Base-by-base conservation (phyloP, 768 basidiomycete species). In the Serpula lacrymans region DNA sequence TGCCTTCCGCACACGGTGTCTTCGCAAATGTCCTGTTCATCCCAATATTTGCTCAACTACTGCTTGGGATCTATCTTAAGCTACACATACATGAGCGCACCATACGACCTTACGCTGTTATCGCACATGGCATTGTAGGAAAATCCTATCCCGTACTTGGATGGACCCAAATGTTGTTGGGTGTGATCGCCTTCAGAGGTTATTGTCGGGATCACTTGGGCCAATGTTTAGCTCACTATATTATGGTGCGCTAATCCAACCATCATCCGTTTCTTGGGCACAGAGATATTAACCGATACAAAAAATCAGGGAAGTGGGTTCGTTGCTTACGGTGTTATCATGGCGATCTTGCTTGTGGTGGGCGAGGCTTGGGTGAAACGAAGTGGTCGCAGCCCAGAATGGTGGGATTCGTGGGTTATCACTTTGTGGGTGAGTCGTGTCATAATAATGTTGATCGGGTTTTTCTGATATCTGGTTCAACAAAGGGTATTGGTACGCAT, bases 141-240 rank as follows among this genome's bases (percentile, higher is more conserved):
- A 93, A 86, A 58, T 46, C 69, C 8, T 96, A 87, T 58, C 92
- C 93, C 0, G 65, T 95, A 41, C 53, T 95, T 7, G 93, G 84
- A 6, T 95, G 93, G 93, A 70, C 70, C 1, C 93, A 96, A 59
- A 88, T 90, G 71, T 62, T 96, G 7, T 89, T 95, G 58, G 93
- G 91, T 16, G 84, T 79, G 25, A 74, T 87, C 31, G 72, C 83
- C 0, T 73, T 83, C 51, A 64, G 78, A 38, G 84, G 85, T 5
- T 91, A 90, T 54, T 96, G 93, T 58, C 87, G 77, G n/a, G 84
- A 72, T 5, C 64, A 79, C 21, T 67, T 93, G 1, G 84, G 81
- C 6, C 93, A 95, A 67, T 96, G 93, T 60, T 72, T 90, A 1
- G 89, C 88, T 1, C 88, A 89, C 58, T 89, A 89, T 55, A 86